Evolutionary conservation across 768 basidiomycete genomes (phyloP), one percentile per base, ranked within the genome.

Genomic region (Pseudohyphozyma bogoriensis): DNA sequence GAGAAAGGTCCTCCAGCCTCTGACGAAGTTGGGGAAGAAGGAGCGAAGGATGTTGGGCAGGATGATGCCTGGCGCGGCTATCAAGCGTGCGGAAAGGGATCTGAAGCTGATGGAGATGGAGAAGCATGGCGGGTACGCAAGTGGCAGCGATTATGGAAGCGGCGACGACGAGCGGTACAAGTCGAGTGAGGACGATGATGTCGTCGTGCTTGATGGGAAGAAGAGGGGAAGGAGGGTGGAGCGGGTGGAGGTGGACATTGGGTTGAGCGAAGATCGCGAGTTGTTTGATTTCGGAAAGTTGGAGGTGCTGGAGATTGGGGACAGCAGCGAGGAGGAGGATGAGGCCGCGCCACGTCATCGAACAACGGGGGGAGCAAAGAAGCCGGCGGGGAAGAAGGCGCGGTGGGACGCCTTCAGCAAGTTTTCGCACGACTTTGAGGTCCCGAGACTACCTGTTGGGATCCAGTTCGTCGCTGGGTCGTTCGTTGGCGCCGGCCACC

Each of bases 401-500:
- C 24, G 45, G 13, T 67, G 66, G 66, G 62, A 62, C 3, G 18
- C 54, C 11, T 66, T 64, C 39, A 50, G 58, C 50, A 59, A 64
- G 28, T 71, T 69, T 54, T 67, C 70, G 55, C 65, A 76, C 59
- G 82, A 89, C 73, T 79, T 82, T 66, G 76, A 76, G 32, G 77
- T 87, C 16, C 71, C 71, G 5, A 73, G 74, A 33, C 72, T 86
- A 9, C 76, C 75, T 28, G 75, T 79, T 4, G 83, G 82, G 4
- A 72, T 80, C 37, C 76, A 77, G 37, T 84, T 89, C 64, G 70
- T 68, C 1, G 24, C 26, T 11, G 40, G 73, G 3, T 73, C 83
- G 9, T 85, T 82, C 63, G 77, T 84, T 46, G 79, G 78, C 11
- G 82, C 76, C 59, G 85, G 85, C 1, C 76, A 78, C 68, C 79